phyloP scores from a whole-genome alignment of 768 basidiomycete genomes.

The Goffeauzyma gilvescens region DNA sequence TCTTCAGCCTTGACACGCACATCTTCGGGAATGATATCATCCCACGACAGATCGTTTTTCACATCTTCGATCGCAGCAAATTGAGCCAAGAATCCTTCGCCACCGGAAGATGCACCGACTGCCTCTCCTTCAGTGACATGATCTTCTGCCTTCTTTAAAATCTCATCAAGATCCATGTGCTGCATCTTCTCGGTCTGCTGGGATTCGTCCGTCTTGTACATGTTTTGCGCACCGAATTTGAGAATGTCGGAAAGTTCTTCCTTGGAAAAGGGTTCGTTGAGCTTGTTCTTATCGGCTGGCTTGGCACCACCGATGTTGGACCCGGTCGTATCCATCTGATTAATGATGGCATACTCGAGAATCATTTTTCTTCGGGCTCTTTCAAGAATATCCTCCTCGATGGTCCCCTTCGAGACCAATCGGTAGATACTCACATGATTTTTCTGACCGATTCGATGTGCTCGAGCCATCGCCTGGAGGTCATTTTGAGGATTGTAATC shows the following conservation, averaged over 20 bases:
- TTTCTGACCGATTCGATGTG: slow-evolving; percentile 97
- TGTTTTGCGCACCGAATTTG: slow-evolving; percentile 97
- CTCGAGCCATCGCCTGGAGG: slow-evolving; percentile 95
- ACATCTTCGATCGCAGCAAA: slow-evolving; percentile 94
- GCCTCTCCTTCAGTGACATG: slow-evolving; percentile 84
- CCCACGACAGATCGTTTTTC: slow-evolving; percentile 88
- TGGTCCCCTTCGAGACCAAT: slow-evolving; percentile 95
- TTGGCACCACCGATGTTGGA: slow-evolving; percentile 71
- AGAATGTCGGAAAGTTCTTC: slow-evolving; percentile 93
- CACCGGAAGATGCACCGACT: slow-evolving; percentile 84
- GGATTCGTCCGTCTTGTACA: slow-evolving; percentile 95
- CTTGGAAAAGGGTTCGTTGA: slow-evolving; percentile 39
- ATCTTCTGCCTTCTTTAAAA: slow-evolving; percentile 86
- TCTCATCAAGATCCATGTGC: slow-evolving; percentile 97
- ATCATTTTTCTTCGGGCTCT: slow-evolving; percentile 99
- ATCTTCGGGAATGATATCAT: slow-evolving; percentile 90
- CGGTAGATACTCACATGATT: slow-evolving; percentile 96
- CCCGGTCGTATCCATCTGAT: slow-evolving; percentile 98
- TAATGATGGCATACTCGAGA: slow-evolving; percentile 96
- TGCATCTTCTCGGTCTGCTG: slow-evolving; percentile 88
- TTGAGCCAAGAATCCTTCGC: slow-evolving; percentile 84
- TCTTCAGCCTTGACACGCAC: slow-evolving; percentile 67
- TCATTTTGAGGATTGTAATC: slow-evolving; percentile 99
- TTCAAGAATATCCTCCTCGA: slow-evolving; percentile 97
- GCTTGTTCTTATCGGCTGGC: slow-evolving; percentile 36